These are phyloP conservation scores for Hypoxylon sp. DNA, from an alignment of 2,329 filamentous ascomycete species.

Conservation along the genomic window DNA sequence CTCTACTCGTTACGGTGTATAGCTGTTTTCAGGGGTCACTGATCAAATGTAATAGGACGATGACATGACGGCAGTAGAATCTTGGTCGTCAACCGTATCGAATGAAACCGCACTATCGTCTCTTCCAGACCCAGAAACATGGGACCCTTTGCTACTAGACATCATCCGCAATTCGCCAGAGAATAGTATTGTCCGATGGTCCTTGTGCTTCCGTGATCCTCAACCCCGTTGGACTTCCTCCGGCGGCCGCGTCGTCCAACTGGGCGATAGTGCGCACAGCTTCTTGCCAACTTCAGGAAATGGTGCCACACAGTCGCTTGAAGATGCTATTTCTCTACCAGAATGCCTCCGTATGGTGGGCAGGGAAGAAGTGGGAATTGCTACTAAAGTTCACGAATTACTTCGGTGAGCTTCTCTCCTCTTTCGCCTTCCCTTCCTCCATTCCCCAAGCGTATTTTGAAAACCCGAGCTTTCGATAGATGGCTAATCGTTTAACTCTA, in stretches of 20 bases:
- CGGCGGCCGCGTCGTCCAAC: slow-evolving; percentile 52
- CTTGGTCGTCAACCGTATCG: slow-evolving; percentile 30
- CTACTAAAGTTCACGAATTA: slow-evolving; percentile 51
- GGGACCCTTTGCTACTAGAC: slow-evolving; percentile 41
- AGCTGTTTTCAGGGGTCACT: background rate
- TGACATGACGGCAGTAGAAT: slow-evolving; percentile 28
- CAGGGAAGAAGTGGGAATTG: slow-evolving; percentile 45
- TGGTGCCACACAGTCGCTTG: slow-evolving; percentile 57
- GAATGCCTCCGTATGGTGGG: slow-evolving; percentile 52
- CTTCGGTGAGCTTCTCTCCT: slow-evolving; percentile 45
- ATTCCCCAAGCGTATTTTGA: background rate
- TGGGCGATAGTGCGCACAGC: slow-evolving; percentile 57
- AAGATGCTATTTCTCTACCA: slow-evolving; percentile 55
- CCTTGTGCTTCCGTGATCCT: slow-evolving; percentile 56
- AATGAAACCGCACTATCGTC: slow-evolving; percentile 15
- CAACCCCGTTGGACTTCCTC: slow-evolving; percentile 54
- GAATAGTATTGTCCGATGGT: slow-evolving; percentile 58
- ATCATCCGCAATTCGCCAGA: slow-evolving; percentile 40
- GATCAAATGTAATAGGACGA: slow-evolving; percentile 18
- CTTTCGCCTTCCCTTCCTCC: slow-evolving; percentile 3
- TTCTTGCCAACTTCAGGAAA: slow-evolving; percentile 57
- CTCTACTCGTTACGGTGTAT: background rate
- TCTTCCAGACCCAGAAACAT: slow-evolving; percentile 26
- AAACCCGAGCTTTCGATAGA: background rate
- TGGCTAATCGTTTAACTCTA: background rate